These are phyloP conservation scores for Boechera stricta DNA, from an alignment of 345 rosid species.

Conservation along the genomic window DNA sequence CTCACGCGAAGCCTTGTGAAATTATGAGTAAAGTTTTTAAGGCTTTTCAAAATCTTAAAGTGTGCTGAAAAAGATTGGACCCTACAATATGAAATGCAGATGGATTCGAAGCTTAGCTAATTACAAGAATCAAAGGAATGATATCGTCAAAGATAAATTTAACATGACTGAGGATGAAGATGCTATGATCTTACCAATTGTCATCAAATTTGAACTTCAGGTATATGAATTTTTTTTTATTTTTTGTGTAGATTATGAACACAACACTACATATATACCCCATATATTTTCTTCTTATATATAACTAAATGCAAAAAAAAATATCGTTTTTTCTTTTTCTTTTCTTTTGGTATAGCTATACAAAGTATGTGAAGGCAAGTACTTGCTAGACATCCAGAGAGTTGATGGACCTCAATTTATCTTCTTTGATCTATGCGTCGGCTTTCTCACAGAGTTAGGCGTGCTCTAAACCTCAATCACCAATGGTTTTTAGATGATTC, in stretches of 20 bases:
- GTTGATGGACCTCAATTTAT: slow-evolving; percentile 76
- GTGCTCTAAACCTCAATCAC: slow-evolving; percentile 47
- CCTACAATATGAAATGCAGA: slow-evolving; percentile 85
- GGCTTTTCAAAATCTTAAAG: slow-evolving; percentile 75
- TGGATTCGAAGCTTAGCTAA: too few relatives aligned
- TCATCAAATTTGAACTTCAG: slow-evolving; percentile 87
- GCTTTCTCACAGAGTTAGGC: slow-evolving; percentile 59
- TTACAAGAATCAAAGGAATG: neutral
- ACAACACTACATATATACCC: too few relatives aligned
- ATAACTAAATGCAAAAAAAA: too few relatives aligned
- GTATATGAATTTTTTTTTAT: slow-evolving; percentile 35
- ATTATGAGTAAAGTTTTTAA: slow-evolving; percentile 75
- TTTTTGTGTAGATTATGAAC: too few relatives aligned
- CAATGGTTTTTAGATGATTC: too few relatives aligned
- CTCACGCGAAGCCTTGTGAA: slow-evolving; percentile 73
- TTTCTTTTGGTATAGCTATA: slow-evolving; percentile 60
- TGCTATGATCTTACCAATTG: slow-evolving; percentile 42
- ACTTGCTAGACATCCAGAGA: slow-evolving; percentile 75
- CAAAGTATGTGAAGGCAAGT: slow-evolving; percentile 67
- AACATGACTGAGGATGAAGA: slow-evolving; percentile 52
- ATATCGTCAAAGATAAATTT: slow-evolving; percentile 57
- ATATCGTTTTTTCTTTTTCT: too few relatives aligned
- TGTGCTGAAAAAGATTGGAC: slow-evolving; percentile 82
- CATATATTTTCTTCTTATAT: too few relatives aligned
- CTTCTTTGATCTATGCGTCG: slow-evolving; percentile 73